Evolutionary conservation across 768 basidiomycete species (phyloP), one percentile per base, ranked within the genome.

Genomic region (Pholiota microspora): DNA sequence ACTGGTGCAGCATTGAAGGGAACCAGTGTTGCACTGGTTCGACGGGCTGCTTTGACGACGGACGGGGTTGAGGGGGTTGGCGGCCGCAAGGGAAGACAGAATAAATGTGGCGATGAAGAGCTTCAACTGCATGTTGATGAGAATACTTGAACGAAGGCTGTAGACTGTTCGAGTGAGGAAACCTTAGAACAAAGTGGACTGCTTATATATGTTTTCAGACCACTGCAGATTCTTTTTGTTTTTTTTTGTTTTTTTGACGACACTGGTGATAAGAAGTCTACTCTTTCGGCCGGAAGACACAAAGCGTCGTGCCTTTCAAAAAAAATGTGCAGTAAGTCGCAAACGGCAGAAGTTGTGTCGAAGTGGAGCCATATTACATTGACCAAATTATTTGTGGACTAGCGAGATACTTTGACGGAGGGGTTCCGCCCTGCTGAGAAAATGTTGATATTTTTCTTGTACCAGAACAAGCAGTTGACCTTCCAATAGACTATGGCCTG

Each of bases 1-100:
- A 27, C 57, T 61, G 54, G 66, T 62, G 59, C 68, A 72, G 61
- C 68, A 68, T 50, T 67, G 67, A 12, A 68, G 32, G 7, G 54
- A 24, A 2, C 62, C 65, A 28, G 64, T 66, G 56, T 54, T 58
- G 51, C 62, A 65, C 46, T 56, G 53, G 53, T 47, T 31, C 4
- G 53, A 65, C 44, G 54, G 53, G 51, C 15, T 18, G 7, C 18
- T 45, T 31, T 42, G 28, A 24, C 35, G 49, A 16, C 28, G 31
- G 25, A 35, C 31, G 40, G 53, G 34, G n/a, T n/a, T n/a, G n/a
- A n/a, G n/a, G n/a, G n/a, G n/a, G 44, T 52, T 49, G 56, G 62
- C 46, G 46, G 60, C 50, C 18, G 55, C 57, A 57, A 63, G 54
- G 47, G 58, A 50, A 34, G 57, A 57, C 55, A 63, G 56, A 31